Conservation (phyloP, 495 filamentous ascomycete species). For the Evernia prunastri region DNA sequence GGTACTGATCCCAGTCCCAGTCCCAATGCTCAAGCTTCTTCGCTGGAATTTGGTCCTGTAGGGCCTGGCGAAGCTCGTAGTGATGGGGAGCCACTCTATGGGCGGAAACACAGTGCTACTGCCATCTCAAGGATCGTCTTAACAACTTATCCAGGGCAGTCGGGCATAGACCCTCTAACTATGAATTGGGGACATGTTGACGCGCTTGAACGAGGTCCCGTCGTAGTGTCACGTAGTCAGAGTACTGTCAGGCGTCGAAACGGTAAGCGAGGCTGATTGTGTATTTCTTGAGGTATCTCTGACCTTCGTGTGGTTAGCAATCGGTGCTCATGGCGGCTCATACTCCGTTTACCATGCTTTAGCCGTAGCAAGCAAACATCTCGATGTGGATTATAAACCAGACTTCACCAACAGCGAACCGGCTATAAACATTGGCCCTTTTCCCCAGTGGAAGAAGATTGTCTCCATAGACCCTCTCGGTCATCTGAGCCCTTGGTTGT, state of each 20-base stretch:
- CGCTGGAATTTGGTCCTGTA: background rate
- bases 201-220: slow-evolving; percentile 68
- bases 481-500: slow-evolving; percentile 80
- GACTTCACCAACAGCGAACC: slow-evolving; percentile 95
- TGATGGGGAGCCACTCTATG: slow-evolving; percentile 4
- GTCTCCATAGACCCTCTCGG: slow-evolving; percentile 96
- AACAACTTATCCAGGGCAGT: slow-evolving; percentile 91
- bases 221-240: slow-evolving; percentile 75
- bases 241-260: slow-evolving; percentile 80
- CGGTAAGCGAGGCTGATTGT: slow-evolving; percentile 45
- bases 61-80: slow-evolving; percentile 2
- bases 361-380: slow-evolving; percentile 83
- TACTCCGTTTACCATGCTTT: slow-evolving; percentile 96
- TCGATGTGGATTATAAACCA: slow-evolving; percentile 76
- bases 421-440: slow-evolving; percentile 77
- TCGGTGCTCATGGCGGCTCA: slow-evolving; percentile 89
- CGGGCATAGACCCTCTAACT: slow-evolving; percentile 81
- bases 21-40: background rate
- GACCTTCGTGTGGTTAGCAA: slow-evolving; percentile 34
- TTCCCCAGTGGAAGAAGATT: slow-evolving; percentile 94
- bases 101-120: slow-evolving; percentile 19
- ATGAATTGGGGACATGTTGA: slow-evolving; percentile 85
- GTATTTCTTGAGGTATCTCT: slow-evolving; percentile 13
- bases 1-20: background rate
- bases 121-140: slow-evolving; percentile 60